A percentile compares a stretch with the other conserved stretches of the same genome.
These are phyloP conservation scores for Calonectria crousiana DNA, from an alignment of 2,329 filamentous ascomycete species.

Conservation along the genomic window DNA sequence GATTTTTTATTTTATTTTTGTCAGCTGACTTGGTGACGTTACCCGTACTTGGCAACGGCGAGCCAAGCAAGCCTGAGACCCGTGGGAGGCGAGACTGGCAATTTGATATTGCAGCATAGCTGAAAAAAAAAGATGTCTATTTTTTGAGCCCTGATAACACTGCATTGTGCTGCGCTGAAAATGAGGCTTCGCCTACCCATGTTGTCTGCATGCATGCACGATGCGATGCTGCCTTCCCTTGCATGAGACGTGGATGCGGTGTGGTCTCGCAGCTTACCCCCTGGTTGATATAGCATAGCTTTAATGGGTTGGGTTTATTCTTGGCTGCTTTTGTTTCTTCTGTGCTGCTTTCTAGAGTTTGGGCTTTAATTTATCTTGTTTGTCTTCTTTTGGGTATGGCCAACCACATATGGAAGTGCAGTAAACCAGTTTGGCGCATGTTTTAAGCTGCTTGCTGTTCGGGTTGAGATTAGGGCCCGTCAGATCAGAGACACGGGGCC, in stretches of 20 bases:
- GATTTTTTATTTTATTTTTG: background rate
- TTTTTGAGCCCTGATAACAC: background rate
- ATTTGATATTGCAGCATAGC: background rate
- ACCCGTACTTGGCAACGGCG: background rate
- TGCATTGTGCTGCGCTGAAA: background rate
- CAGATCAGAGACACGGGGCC: background rate
- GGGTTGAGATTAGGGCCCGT: background rate
- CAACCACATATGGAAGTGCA: background rate
- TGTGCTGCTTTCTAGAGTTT: background rate
- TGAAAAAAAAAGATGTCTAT: background rate
- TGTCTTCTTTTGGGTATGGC: background rate
- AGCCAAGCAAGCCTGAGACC: background rate
- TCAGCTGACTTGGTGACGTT: background rate
- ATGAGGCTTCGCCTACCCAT: background rate
- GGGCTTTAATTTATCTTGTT: background rate
- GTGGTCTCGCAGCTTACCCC: background rate
- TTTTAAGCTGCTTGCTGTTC: background rate
- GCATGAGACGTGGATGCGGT: background rate
- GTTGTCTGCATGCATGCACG: background rate
- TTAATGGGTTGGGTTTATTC: background rate
- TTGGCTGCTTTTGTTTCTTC: background rate
- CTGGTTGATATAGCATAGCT: background rate
- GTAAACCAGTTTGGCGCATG: background rate
- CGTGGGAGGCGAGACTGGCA: background rate
- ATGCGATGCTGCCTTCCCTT: background rate